Evolutionary conservation across 2,329 filamentous ascomycete species (phyloP).

Genomic region (Sporothrix sp.): DNA sequence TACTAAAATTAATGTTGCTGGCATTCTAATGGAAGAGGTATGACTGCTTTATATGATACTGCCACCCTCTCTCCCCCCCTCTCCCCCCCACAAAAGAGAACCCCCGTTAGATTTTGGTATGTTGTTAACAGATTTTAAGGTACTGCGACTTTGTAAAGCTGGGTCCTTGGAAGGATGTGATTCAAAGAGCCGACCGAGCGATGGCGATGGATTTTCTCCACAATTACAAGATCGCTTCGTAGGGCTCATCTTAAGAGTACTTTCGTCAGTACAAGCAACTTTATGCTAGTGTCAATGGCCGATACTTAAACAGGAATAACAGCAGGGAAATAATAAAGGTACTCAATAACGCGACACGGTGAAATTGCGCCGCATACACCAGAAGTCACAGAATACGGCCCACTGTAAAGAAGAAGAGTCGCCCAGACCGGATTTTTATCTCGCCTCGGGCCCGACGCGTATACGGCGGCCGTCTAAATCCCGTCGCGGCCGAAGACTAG

Average conservation of each 20-base stretch:
- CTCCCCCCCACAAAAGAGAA: no score
- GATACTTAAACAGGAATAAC: no score
- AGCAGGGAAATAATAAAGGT: no score
- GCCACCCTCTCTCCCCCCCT: not conserved
- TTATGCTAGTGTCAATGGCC: no score
- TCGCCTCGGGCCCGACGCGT: no score
- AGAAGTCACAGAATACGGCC: not conserved
- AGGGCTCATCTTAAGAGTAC: conserved; percentile 12
- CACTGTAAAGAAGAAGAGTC: not conserved
- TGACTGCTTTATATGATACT: not conserved
- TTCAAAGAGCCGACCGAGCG: conserved; percentile 11
- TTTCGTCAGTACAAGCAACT: conserved; percentile 16
- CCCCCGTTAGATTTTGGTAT: not conserved
- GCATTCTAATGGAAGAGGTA: conserved; percentile 20
- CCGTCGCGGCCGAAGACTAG: no score
- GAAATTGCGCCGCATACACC: not conserved
- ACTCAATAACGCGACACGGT: conserved; percentile 2
- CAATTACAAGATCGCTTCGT: conserved; percentile 15
- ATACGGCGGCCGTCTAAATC: no score
- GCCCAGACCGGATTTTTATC: conserved; percentile 1
- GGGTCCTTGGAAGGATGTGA: conserved; percentile 12
- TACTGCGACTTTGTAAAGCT: conserved; percentile 13
- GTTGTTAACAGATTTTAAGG: conserved; percentile 13
- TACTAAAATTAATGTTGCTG: conserved; percentile 20
- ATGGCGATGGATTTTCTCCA: conserved; percentile 17